Base-by-base conservation (phyloP, 2,329 filamentous ascomycete genomes). In the Phoma herbarum region DNA sequence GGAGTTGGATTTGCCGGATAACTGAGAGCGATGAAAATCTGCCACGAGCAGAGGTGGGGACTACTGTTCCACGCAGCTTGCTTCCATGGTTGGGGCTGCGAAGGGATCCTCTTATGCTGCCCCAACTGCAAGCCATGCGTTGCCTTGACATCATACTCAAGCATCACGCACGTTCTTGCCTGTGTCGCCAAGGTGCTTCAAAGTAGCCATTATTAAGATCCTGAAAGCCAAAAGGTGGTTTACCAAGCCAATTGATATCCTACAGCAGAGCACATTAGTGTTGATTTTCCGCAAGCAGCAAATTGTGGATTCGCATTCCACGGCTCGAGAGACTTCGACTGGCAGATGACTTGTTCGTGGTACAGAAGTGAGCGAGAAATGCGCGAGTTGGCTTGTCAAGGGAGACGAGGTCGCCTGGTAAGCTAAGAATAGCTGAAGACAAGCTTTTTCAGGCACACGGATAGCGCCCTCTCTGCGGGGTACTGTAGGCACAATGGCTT, bases 301-400 rank as follows among this genome's bases (percentile, higher is more conserved):
- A 23, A 31, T 31, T 42, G 48, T n/a, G 23, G 51, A 42, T 25
- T 33, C 29, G 33, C 56, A 59, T 59, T 59, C 56, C 51, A 51
- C 41, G 31, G 46, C 20, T 41, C 22, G 50, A 7, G n/a, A 44
- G 6, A 50, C 25, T 26, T 22, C 20, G 26, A 6, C 26, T 50
- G 56, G 56, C 46, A 54, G 50, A 54, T 59, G 56, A 54, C 45
- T 42, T 11, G 41, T 42, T 31, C 22, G 50, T 59, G 41, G 31
- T 46, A 59, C 56, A 46, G 23, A 16, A 14, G 6, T 29, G 29
- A 50, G 41, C 31, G 50, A 59, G 50, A 59, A 53, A 59, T 59
- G 56, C 33, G 35, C 44, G 23, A 28, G 11, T n/a, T 28, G 11
- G 23, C 25, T 23, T 45, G 26, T 54, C 51, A 54, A 59, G 50